Evolutionary conservation across 2,329 filamentous ascomycete genomes (phyloP), one percentile per base, ranked within the genome.

Genomic region (Nemania abortiva): DNA sequence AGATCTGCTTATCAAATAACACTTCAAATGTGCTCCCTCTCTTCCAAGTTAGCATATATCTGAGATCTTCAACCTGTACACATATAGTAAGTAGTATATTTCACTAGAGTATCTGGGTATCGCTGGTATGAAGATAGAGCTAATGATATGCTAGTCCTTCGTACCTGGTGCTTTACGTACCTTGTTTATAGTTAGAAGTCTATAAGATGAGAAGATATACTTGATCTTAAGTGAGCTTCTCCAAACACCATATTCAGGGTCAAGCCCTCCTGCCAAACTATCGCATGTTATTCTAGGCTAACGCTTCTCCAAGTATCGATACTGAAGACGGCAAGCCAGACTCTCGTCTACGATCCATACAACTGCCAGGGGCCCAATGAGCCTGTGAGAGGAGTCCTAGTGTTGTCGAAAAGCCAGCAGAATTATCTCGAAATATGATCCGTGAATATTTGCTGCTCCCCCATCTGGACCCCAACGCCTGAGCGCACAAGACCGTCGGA

Each of bases 21-120:
- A 6, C 29, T 65, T 6, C 57, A 74, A 5, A 24, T 77, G 9
- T 29, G 65, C 3, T 56, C 71, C 77, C 49, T 70, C 73, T 50
- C 39, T 63, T 3, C 72, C 1, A 60, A 58, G 13, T 56, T 75
- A 15, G 70, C 73, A 6, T 54, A 76, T 6, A 63, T 56, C 3
- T 64, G 68, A 9, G 63, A 70, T 18, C 34, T 42, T 42, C 15
- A 18, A 42, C 39, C 39, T 42, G 15, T 42, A 2, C 39, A 42
- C 11, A 11, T 18, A 9, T 11, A 45, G 45, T 58, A 34, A 54
- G 63, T 65, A 20, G 6, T 37, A 9, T 15, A 34, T 37, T 29
- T 9, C 7, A 39, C 15, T n/a, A 18, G 13, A 15, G 22, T 22
- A 11, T 29, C 11, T 27, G 49, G 39, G n/a, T 24, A 20, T 15